Evolutionary conservation across 257 asterid species (phyloP).

Genomic region (Gardenia jasminoides): DNA sequence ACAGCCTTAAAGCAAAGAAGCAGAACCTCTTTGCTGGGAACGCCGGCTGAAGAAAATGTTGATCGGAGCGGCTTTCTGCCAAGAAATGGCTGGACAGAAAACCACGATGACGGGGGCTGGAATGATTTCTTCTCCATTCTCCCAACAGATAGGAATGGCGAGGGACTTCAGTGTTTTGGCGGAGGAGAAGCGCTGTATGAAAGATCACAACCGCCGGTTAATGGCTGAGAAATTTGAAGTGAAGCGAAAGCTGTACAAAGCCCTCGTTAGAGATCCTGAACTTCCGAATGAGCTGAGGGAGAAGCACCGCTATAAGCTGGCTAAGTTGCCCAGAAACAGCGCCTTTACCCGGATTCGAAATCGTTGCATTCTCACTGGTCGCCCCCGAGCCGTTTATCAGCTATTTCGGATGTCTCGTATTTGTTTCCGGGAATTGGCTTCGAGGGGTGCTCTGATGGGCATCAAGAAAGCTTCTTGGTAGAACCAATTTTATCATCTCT

Average conservation of each 20-base stretch:
- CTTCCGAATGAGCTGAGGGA: slow-evolving; percentile 30
- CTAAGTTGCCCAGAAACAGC: slow-evolving; percentile 38
- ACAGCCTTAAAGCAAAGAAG: not conserved
- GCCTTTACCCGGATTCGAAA: slow-evolving; percentile 34
- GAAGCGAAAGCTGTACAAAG: slow-evolving; percentile 32
- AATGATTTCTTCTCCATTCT: not conserved
- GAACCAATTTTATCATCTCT: not conserved
- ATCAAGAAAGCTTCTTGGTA: slow-evolving; percentile 46
- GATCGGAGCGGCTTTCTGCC: slow-evolving; percentile 21
- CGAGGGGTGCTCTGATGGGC: slow-evolving; percentile 32
- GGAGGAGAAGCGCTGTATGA: slow-evolving; percentile 27
- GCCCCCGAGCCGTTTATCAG: slow-evolving; percentile 40
- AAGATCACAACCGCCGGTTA: slow-evolving; percentile 35
- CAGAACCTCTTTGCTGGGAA: not conserved
- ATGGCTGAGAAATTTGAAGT: slow-evolving; percentile 36
- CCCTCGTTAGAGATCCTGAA: slow-evolving; percentile 27
- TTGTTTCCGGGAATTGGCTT: slow-evolving; percentile 32
- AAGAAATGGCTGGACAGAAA: slow-evolving; percentile 15
- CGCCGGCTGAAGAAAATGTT: slow-evolving; percentile 5
- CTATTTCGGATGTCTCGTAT: slow-evolving; percentile 39
- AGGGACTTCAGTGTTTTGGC: slow-evolving; percentile 11
- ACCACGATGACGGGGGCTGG: slow-evolving; percentile 1
- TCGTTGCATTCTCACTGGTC: slow-evolving; percentile 35
- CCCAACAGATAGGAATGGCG: not conserved
- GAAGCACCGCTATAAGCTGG: slow-evolving; percentile 28